These are phyloP conservation scores for Lipomyces oligophaga DNA, from an alignment of 805 yeast genomes.

Conservation along the genomic window DNA sequence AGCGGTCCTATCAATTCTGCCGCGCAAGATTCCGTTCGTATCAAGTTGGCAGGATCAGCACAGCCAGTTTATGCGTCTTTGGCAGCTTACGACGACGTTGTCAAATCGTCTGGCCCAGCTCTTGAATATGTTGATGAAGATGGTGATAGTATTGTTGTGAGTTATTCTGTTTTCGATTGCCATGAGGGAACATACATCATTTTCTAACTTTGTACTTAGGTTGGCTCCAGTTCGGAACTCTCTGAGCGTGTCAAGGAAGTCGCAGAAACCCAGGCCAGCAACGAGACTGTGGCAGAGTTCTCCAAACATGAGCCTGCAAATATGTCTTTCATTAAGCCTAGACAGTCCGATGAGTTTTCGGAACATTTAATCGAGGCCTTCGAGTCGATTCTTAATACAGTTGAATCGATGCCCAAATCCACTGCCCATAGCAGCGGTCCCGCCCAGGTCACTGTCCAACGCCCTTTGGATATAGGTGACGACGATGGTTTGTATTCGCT, in stretches of 20 bases:
- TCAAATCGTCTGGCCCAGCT: constrained; percentile 12
- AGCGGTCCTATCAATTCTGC: no score
- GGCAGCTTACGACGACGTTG: constrained; percentile 12
- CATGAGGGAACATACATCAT: not conserved
- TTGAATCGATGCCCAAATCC: constrained; percentile 10
- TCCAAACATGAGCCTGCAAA: not conserved
- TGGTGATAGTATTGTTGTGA: constrained; percentile 21
- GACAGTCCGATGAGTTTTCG: constrained; percentile 7
- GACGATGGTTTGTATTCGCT: no score
- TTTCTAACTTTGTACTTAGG: constrained; percentile 3
- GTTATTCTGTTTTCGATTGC: not conserved
- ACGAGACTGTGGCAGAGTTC: not conserved
- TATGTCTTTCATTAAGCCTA: constrained; percentile 1
- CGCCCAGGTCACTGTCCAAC: not conserved
- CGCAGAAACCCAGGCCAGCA: not conserved
- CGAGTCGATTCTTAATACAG: constrained; percentile 16
- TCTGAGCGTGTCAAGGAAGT: constrained; percentile 16
- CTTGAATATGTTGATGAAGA: constrained; percentile 22
- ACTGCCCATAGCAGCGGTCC: not conserved
- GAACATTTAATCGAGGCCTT: constrained; percentile 13
- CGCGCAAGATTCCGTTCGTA: no score
- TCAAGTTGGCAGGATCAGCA: no score
- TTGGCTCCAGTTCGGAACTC: constrained; percentile 14
- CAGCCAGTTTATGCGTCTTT: no score
- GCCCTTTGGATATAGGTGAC: not conserved